Base-by-base conservation (phyloP, 2,329 filamentous ascomycete genomes). In the Paraconiothyrium sp. region DNA sequence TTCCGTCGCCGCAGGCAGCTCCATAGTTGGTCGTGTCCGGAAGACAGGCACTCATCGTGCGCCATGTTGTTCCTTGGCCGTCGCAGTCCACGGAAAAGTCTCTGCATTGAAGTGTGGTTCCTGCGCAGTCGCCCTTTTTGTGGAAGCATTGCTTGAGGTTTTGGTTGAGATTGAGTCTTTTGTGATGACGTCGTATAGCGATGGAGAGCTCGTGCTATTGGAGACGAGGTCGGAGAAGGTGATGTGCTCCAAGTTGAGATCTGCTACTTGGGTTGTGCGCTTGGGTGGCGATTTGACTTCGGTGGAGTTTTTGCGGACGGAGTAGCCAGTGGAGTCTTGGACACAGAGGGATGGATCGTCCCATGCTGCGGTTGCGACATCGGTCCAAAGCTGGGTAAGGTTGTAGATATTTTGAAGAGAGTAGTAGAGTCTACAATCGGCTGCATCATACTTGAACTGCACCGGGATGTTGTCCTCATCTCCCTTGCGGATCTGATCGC, bases 361-460 rank as follows among this genome's bases (percentile, higher is more conserved):
- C 56, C 68, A 80, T 9, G 74, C 68, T 20, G 78, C 78, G 20
- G 71, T 65, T 5, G 69, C 67, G 14, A 68, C 74, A 54, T 79
- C 76, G 8, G 68, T 63, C 79, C 78, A 81, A 0, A 81, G 70
- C 10, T 66, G 69, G 1, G 69, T 68, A 62, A 72, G 76, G 67
- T 81, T 78, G 67, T 76, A 76, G 52, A 76, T 59, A 54, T 76
- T 81, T 14, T 63, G 58, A 0, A 73, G 46, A 0, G 78, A 78
- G 67, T 76, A 80, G 65, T 73, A 81, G 35, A 81, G 72, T 10
- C 79, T 67, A 65, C 79, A 81, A 57, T 80, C 72, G 16, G 78
- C 77, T 6, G 79, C 72, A 46, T 78, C 71, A 56, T 79, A 79
- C 39, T 71, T 69, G 69, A 80, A 79, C 52, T 80, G 77, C 1